These are phyloP conservation scores for Chaetomium olivaceum DNA, from an alignment of 2,329 filamentous ascomycete genomes.

Conservation along the genomic window DNA sequence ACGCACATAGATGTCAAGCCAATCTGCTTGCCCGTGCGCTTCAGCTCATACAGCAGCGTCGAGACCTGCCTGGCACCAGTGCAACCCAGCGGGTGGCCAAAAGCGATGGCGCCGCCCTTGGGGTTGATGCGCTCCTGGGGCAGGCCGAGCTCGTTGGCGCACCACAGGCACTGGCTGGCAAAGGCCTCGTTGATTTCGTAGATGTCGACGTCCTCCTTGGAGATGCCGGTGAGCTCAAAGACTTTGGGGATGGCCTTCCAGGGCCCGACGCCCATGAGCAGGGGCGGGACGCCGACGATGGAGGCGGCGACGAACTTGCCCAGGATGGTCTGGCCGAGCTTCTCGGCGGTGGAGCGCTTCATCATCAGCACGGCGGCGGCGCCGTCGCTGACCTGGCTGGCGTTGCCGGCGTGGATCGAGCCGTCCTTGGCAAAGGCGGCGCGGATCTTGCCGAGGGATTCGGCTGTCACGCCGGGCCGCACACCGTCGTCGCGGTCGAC, in stretches of 20 bases:
- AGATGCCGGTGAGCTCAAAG: conserved; percentile 81
- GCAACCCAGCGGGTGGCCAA: conserved; percentile 92
- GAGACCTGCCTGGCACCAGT: conserved; percentile 93
- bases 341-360: conserved; percentile 88
- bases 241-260: conserved; percentile 95
- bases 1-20: conserved; percentile 96
- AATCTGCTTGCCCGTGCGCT: conserved; percentile 78
- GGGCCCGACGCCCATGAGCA: conserved; percentile 94
- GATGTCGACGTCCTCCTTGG: conserved; percentile 89
- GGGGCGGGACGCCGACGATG: conserved; percentile 83
- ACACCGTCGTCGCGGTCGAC: conserved; percentile 87
- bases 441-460: conserved; percentile 87
- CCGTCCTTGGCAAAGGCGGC: conserved; percentile 90
- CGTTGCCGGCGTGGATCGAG: conserved; percentile 93
- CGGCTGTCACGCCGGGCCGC: conserved; percentile 78
- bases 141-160: conserved; percentile 81
- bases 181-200: conserved; percentile 99
- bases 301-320: conserved; percentile 89
- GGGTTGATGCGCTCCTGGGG: conserved; percentile 90
- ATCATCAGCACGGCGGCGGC: conserved; percentile 94
- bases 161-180: conserved; percentile 92
- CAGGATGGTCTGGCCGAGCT: conserved; percentile 81
- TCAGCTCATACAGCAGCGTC: conserved; percentile 87
- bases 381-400: conserved; percentile 92
- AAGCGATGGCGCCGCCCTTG: conserved; percentile 94